These are phyloP conservation scores for Xylaria venustula DNA, from an alignment of 495 filamentous ascomycete genomes.

Conservation along the genomic window DNA sequence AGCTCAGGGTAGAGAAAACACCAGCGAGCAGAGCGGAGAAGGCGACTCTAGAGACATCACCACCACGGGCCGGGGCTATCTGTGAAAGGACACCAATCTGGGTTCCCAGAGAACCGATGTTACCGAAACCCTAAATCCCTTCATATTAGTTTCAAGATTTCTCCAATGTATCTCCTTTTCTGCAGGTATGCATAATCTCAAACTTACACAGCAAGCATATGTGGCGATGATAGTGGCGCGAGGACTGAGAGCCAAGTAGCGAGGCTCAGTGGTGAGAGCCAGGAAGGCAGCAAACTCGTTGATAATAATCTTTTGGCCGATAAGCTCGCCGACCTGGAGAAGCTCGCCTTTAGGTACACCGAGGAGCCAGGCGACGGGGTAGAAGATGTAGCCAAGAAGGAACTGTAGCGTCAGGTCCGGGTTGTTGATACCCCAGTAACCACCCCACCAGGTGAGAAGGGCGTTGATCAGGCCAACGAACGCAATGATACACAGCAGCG, in stretches of 20 bases:
- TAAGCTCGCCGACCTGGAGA: slow-evolving; percentile 71
- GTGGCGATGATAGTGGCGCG: slow-evolving; percentile 74
- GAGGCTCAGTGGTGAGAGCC: slow-evolving; percentile 43
- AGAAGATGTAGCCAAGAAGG: slow-evolving; percentile 80
- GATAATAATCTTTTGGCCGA: slow-evolving; percentile 79
- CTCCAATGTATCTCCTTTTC: no score
- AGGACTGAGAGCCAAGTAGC: slow-evolving; percentile 56
- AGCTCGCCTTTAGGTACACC: slow-evolving; percentile 77
- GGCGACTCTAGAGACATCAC: slow-evolving; percentile 74
- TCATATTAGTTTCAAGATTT: slow-evolving; percentile 25
- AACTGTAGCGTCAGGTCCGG: slow-evolving; percentile 70
- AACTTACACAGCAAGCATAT: slow-evolving; percentile 59
- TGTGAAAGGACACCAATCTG: slow-evolving; percentile 85
- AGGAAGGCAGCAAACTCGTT: slow-evolving; percentile 70
- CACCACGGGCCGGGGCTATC: slow-evolving; percentile 68
- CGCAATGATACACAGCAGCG: slow-evolving; percentile 81
- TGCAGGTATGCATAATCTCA: not conserved
- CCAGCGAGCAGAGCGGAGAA: slow-evolving; percentile 76
- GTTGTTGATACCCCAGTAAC: slow-evolving; percentile 71
- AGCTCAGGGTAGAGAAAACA: slow-evolving; percentile 75
- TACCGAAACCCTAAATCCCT: slow-evolving; percentile 62
- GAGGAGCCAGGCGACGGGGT: slow-evolving; percentile 80
- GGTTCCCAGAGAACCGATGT: slow-evolving; percentile 77
- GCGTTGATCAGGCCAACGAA: slow-evolving; percentile 74
- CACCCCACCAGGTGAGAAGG: slow-evolving; percentile 85